Percentiles rank a stretch among this genome's conserved stretches.
Conservation (phyloP, 202 grass and related monocot genomes). For the Cymbopogon flexuosus region DNA sequence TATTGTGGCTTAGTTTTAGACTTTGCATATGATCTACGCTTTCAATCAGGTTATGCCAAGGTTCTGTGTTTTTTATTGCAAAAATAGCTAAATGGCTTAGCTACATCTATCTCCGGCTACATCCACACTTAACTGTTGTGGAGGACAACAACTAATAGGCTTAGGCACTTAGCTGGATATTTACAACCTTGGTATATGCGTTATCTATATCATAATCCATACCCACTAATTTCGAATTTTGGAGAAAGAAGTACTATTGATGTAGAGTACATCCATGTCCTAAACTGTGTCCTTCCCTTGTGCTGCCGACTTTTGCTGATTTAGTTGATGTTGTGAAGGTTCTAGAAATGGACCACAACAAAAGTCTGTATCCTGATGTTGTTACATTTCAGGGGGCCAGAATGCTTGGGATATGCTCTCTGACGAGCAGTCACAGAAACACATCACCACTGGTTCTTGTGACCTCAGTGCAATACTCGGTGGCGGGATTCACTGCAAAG, state of each 20-base stretch:
- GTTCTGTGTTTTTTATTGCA: too few relatives aligned
- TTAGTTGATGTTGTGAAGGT: neutral
- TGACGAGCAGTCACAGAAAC: conserved; percentile 78
- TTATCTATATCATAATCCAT: neutral
- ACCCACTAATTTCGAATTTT: neutral
- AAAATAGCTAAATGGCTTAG: too few relatives aligned
- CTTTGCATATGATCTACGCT: neutral
- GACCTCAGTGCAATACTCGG: conserved; percentile 77
- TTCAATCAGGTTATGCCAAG: neutral
- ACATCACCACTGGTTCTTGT: conserved; percentile 75
- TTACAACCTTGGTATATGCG: neutral
- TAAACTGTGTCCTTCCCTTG: neutral
- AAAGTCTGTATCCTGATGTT: neutral
- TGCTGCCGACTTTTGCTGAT: neutral
- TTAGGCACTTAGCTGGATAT: too few relatives aligned
- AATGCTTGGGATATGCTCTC: conserved; percentile 97
- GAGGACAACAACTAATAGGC: too few relatives aligned
- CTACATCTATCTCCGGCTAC: too few relatives aligned
- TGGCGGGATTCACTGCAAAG: conserved; percentile 92
- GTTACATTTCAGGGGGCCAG: conserved; percentile 52
- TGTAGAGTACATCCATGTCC: neutral
- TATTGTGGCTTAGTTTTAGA: neutral
- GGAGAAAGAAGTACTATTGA: neutral
- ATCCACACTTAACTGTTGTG: too few relatives aligned
- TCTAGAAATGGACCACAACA: neutral